Percentiles rank a stretch among this genome's conserved stretches.
Conservation (phyloP, 139 green algal species). For the Coelastrella sp. region DNA sequence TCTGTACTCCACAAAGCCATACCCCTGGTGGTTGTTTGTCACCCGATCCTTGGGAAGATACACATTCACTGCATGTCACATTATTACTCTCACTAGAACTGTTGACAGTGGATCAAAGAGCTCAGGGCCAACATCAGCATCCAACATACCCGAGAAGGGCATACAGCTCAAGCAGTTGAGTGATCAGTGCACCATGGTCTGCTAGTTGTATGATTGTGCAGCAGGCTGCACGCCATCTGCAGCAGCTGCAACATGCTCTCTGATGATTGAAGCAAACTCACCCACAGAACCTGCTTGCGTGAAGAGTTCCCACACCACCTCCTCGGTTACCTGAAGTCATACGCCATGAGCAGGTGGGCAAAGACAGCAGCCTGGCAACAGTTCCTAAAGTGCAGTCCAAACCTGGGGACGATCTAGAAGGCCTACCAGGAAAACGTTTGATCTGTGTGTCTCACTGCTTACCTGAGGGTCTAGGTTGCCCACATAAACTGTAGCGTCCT, state of each 20-base stretch:
- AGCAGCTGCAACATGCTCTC: background rate
- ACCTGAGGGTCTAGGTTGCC: slow-evolving; percentile 94
- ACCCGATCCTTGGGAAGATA: slow-evolving; percentile 99
- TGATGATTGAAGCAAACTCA: slow-evolving; percentile 52
- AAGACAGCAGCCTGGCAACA: too few species aligned
- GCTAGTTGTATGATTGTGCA: background rate
- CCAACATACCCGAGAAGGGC: background rate
- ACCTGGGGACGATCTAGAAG: too few species aligned
- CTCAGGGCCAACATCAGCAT: too few species aligned
- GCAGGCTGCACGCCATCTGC: too few species aligned
- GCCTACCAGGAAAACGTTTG: too few species aligned
- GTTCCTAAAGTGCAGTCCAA: background rate
- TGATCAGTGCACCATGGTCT: background rate
- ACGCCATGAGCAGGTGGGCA: too few species aligned
- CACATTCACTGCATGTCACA: slow-evolving; percentile 87
- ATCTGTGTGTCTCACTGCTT: background rate
- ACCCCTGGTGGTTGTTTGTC: slow-evolving; percentile 95
- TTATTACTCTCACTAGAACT: background rate
- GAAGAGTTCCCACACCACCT: slow-evolving; percentile 98
- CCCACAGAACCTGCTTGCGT: slow-evolving; percentile 95
- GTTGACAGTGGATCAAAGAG: too few species aligned
- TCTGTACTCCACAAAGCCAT: slow-evolving; percentile 98
- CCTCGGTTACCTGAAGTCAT: slow-evolving; percentile 86
- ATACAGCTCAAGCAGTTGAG: background rate
- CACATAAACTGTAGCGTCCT: slow-evolving; percentile 97